Percentiles rank a stretch among this genome's conserved stretches.
Evolutionary conservation across 2,329 filamentous ascomycete genomes (phyloP).

Genomic region (Talaromyces sp.): DNA sequence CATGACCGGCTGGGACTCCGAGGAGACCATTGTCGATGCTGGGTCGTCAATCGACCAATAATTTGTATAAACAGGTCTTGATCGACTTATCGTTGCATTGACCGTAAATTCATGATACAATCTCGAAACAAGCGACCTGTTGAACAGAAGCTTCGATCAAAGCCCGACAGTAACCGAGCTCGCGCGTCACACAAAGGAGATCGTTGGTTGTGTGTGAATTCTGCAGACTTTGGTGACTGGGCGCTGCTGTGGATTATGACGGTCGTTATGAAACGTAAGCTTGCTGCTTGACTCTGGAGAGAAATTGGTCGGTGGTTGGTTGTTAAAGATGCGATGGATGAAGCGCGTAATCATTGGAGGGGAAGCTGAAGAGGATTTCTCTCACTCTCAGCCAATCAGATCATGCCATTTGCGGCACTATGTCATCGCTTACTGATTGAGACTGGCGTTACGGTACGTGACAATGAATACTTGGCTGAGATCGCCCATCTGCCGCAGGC

Average conservation of each 20-base stretch:
- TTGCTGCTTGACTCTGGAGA: neutral
- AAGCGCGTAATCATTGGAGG: conserved; percentile 2
- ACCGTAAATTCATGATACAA: neutral
- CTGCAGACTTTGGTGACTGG: neutral
- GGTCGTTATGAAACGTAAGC: neutral
- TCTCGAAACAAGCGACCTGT: neutral
- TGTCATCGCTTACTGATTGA: neutral
- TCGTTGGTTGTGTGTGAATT: neutral
- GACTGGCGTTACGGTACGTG: neutral
- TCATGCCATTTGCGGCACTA: neutral
- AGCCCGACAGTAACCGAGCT: neutral
- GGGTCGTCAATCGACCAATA: neutral
- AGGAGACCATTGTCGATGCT: conserved; percentile 26
- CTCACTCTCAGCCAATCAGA: neutral
- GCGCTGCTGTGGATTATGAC: neutral
- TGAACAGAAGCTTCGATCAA: neutral
- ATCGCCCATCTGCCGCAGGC: neutral
- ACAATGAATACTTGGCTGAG: neutral
- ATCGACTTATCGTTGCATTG: conserved; percentile 1
- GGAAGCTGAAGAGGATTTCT: conserved; percentile 3
- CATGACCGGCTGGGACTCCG: conserved; percentile 31
- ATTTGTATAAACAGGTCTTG: neutral
- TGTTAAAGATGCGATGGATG: too few relatives aligned
- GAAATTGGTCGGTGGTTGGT: neutral
- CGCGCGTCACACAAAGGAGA: neutral